Evolutionary conservation across 2,329 filamentous ascomycete species (phyloP).

Genomic region (Xylogone sp.): DNA sequence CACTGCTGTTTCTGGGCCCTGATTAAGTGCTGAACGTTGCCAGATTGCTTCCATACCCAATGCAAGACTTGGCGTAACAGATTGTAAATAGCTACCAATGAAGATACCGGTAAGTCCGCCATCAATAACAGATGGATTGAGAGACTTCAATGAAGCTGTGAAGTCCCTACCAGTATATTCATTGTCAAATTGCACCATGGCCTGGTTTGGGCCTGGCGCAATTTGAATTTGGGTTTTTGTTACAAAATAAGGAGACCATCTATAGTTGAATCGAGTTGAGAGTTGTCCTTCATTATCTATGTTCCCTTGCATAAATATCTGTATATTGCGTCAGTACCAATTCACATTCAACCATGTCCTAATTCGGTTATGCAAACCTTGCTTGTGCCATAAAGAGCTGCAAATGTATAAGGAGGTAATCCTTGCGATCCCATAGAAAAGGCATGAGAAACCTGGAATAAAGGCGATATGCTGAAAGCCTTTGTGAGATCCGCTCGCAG

Average conservation of each 20-base stretch:
- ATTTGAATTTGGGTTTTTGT: constrained; percentile 88
- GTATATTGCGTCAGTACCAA: constrained; percentile 17
- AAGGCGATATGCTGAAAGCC: constrained; percentile 85
- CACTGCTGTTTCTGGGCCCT: constrained; percentile 85
- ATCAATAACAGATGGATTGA: constrained; percentile 93
- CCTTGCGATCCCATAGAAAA: constrained; percentile 89
- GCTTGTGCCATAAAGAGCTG: constrained; percentile 87
- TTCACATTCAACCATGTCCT: not conserved
- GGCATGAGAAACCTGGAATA: constrained; percentile 97
- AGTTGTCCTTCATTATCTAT: constrained; percentile 89
- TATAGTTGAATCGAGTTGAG: constrained; percentile 86
- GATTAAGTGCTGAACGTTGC: constrained; percentile 79
- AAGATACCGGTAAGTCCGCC: constrained; percentile 92
- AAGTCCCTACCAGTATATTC: constrained; percentile 95
- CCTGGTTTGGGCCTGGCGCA: constrained; percentile 70
- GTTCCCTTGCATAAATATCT: constrained; percentile 96
- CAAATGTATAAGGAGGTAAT: constrained; percentile 91
- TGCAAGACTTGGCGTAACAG: constrained; percentile 80
- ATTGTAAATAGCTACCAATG: constrained; percentile 93
- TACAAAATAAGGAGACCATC: constrained; percentile 76
- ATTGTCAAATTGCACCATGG: constrained; percentile 91
- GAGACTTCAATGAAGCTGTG: constrained; percentile 84
- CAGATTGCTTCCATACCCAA: constrained; percentile 90
- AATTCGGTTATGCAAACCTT: constrained; percentile 57
- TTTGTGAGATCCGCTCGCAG: constrained; percentile 96